These are phyloP conservation scores for Xylariaceae sp. DNA, from an alignment of 2,329 filamentous ascomycete species.

Conservation along the genomic window DNA sequence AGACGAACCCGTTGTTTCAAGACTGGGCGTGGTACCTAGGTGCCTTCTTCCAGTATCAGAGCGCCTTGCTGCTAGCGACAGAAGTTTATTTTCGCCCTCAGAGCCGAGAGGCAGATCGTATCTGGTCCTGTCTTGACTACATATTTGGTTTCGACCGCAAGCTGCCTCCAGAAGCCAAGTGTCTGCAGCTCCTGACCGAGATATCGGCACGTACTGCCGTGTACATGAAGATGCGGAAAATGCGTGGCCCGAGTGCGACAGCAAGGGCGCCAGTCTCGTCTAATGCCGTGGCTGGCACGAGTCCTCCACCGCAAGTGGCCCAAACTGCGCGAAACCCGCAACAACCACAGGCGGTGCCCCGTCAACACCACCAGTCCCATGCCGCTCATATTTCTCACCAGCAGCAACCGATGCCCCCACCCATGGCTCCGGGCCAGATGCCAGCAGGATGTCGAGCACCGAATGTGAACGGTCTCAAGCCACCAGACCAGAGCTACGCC, in stretches of 20 bases:
- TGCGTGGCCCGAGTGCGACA: constrained; percentile 45
- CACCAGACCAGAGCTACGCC: constrained; percentile 4
- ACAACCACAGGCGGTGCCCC: background rate
- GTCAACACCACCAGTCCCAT: background rate
- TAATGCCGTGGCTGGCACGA: constrained; percentile 31
- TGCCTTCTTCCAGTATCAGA: constrained; percentile 70
- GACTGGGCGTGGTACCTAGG: constrained; percentile 69
- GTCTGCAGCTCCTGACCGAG: constrained; percentile 56
- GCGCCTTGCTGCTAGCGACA: constrained; percentile 62
- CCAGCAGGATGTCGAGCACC: background rate
- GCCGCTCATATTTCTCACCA: too few species aligned
- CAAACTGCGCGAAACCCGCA: constrained; percentile 6
- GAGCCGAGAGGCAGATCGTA: constrained; percentile 56
- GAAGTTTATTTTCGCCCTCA: constrained; percentile 60
- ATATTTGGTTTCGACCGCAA: constrained; percentile 60
- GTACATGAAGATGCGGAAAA: constrained; percentile 57
- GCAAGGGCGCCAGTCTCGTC: constrained; percentile 35
- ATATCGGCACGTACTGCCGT: constrained; percentile 57
- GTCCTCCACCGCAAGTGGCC: constrained; percentile 8
- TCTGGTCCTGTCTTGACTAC: constrained; percentile 69
- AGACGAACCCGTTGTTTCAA: constrained; percentile 42
- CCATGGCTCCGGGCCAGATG: constrained; percentile 1
- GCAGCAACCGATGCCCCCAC: background rate
- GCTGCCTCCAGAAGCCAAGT: constrained; percentile 53
- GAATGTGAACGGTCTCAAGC: too few species aligned